Evolutionary conservation across 768 basidiomycete species (phyloP).

Genomic region (Fomitopsis pulvina): DNA sequence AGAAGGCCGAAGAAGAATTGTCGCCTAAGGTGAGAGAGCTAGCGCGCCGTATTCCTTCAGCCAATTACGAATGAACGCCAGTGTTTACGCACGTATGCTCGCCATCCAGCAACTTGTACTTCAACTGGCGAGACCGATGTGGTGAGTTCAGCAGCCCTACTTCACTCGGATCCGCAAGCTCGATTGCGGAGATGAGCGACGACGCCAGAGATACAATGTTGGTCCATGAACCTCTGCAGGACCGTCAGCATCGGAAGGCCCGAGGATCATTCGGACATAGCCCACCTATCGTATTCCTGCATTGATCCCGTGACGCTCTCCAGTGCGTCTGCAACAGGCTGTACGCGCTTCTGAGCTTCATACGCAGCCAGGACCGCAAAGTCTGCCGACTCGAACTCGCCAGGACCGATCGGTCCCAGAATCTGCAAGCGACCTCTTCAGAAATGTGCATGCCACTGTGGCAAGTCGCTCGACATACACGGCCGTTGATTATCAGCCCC

Average conservation of each 20-base stretch:
- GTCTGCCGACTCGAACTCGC: constrained; percentile 64
- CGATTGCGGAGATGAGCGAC: constrained; percentile 66
- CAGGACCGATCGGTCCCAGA: constrained; percentile 60
- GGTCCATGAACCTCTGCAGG: constrained; percentile 44
- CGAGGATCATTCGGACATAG: no score
- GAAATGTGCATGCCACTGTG: no score
- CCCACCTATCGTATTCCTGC: constrained; percentile 7
- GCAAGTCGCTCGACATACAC: constrained; percentile 43
- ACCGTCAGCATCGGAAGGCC: constrained; percentile 10
- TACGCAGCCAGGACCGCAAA: constrained; percentile 64
- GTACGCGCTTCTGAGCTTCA: constrained; percentile 66
- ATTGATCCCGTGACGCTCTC: constrained; percentile 31
- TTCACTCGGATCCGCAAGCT: constrained; percentile 67
- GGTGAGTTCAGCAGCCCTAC: constrained; percentile 65
- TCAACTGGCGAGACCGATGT: constrained; percentile 48
- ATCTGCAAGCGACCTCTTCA: constrained; percentile 38
- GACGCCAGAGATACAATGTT: constrained; percentile 59
- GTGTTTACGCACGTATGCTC: constrained; percentile 54
- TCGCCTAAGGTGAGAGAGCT: constrained; percentile 72
- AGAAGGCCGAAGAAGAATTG: constrained; percentile 54
- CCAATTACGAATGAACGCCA: background rate
- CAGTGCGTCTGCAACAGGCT: constrained; percentile 64
- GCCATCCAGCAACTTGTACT: constrained; percentile 54
- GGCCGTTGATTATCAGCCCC: constrained; percentile 74
- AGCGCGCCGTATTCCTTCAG: no score